Conservation (phyloP, 148 eudicot species). For the Vaccinium corymbosum region DNA sequence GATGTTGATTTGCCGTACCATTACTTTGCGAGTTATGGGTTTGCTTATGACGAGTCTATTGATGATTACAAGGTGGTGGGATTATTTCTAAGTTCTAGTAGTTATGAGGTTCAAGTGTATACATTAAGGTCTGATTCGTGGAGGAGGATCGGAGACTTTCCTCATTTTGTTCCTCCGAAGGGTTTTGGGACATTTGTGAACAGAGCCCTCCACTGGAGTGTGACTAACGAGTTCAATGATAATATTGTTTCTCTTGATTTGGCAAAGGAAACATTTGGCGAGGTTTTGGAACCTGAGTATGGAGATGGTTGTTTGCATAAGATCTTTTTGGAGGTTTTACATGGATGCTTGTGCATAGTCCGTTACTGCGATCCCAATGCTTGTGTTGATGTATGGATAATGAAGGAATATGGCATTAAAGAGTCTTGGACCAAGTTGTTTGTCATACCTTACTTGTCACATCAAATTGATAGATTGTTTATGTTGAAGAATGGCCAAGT, state of each 20-base stretch:
- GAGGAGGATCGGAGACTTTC: neutral
- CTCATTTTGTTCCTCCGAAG: neutral
- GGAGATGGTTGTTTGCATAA: neutral
- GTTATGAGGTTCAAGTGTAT: constrained; percentile 22
- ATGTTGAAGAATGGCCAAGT: too few species aligned
- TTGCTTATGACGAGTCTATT: constrained; percentile 29
- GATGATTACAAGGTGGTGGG: constrained; percentile 35
- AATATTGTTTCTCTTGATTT: neutral
- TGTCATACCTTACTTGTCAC: neutral
- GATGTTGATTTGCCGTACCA: neutral
- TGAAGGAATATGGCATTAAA: neutral
- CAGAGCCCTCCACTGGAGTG: neutral
- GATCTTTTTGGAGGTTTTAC: neutral
- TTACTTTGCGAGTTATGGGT: constrained; percentile 11
- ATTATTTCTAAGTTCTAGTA: constrained; percentile 2
- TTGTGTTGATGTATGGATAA: neutral
- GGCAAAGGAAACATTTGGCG: neutral
- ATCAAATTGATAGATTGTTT: neutral
- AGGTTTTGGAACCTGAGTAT: too few species aligned
- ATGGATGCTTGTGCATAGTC: neutral
- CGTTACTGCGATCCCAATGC: neutral
- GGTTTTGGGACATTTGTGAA: neutral
- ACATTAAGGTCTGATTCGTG: constrained; percentile 9
- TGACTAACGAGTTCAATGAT: neutral
- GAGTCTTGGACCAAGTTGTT: neutral